Evolutionary conservation across 108 stramenopile genomes (phyloP), one percentile per base, ranked within the genome.

Genomic region (Ochromonas danica): DNA sequence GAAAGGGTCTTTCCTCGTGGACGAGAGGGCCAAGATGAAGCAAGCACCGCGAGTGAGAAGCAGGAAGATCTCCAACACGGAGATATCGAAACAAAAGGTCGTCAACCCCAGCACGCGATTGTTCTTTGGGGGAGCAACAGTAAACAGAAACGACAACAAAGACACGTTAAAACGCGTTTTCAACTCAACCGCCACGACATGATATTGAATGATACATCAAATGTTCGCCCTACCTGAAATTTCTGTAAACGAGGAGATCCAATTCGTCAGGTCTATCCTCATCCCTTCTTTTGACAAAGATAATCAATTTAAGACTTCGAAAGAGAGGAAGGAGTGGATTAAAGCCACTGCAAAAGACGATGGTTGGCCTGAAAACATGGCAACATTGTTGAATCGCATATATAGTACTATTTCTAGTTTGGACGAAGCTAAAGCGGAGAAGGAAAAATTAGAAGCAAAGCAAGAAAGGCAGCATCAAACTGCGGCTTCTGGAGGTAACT

Each of bases 401-500:
- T 57, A 57, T 22, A 22, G 51, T 22, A 57, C 51, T 57, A 22
- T 57, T 57, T 10, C 51, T 10, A 57, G 51, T 57, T 57, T 57
- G 51, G 51, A 57, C 17, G 51, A 57, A 57, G 51, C 22, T 10
- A 57, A 57, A 57, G 51, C 51, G 51, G 51, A 57, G 51, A 57
- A 22, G 22, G 22, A 22, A 57, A 17, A 17, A 57, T 10, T 57
- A 10, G 51, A 57, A 22, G 22, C 17, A 57, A 22, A 10, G 51
- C 17, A 57, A 22, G 51, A 57, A 22, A 57, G 51, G 22, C 51
- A 17, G 51, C 51, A 57, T 17, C 51, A 57, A 57, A 10, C 51
- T 57, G 51, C 51, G 51, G 51, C 51, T 57, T 22, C 51, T 57
- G 51, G 51, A 57, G 51, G 51, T 57, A 57, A 57, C 51, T 57